These are phyloP conservation scores for Croton setiger DNA, from an alignment of 441 rosid genomes.

Conservation along the genomic window DNA sequence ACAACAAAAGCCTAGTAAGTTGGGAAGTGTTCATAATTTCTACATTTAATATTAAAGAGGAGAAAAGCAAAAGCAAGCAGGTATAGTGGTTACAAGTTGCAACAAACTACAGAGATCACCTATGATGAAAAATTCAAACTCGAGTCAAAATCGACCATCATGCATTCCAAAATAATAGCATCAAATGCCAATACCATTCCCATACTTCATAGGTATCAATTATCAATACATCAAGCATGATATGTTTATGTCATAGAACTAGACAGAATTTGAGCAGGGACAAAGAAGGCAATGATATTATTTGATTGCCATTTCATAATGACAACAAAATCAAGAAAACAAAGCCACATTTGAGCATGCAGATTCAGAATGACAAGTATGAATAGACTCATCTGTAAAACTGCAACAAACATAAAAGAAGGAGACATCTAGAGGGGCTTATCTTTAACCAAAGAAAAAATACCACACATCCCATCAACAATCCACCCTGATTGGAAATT, in stretches of 20 bases:
- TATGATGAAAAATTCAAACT: conserved; percentile 3
- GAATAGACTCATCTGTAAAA: neutral
- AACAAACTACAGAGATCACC: neutral
- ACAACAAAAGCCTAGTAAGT: conserved; percentile 8
- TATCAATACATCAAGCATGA: neutral
- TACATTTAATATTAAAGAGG: neutral
- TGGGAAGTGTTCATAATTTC: conserved; percentile 11
- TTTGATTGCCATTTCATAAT: neutral
- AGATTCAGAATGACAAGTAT: neutral
- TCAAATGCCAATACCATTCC: neutral
- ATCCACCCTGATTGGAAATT: neutral
- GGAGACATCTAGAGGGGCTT: neutral
- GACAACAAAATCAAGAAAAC: neutral
- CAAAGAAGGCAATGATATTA: neutral
- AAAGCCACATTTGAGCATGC: neutral
- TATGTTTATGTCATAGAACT: neutral
- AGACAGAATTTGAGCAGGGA: neutral
- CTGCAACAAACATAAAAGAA: neutral
- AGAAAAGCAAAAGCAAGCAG: neutral
- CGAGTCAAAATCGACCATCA: too few relatives aligned
- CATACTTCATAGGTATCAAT: conserved; percentile 5
- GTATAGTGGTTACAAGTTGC: neutral
- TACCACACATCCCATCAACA: neutral
- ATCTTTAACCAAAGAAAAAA: neutral
- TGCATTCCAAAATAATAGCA: neutral